These are phyloP conservation scores for Oryza rufipogon DNA, from an alignment of 176 grass and related monocot species.

Conservation along the genomic window DNA sequence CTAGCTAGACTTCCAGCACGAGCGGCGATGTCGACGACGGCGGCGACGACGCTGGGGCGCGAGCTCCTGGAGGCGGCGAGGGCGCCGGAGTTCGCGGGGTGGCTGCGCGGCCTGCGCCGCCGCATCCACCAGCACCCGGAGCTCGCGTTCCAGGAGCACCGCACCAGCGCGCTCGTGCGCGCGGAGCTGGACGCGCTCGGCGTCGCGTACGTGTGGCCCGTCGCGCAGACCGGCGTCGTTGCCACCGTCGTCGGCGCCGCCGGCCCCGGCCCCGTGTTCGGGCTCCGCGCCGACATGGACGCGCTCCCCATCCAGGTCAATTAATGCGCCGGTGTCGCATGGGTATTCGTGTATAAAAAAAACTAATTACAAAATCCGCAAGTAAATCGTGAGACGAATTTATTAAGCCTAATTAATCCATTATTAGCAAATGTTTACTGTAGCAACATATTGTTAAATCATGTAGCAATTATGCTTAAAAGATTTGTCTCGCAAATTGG, in stretches of 20 bases:
- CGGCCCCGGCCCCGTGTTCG: conserved; percentile 56
- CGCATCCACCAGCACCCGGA: conserved; percentile 82
- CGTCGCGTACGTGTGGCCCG: conserved; percentile 65
- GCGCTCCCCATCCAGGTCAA: conserved; percentile 79
- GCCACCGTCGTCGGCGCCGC: conserved; percentile 41
- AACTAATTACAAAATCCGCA: too few relatives aligned
- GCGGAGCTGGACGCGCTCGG: conserved; percentile 68
- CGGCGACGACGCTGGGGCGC: background rate
- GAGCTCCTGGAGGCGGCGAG: conserved; percentile 64
- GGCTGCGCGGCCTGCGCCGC: conserved; percentile 53
- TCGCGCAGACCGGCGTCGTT: conserved; percentile 69
- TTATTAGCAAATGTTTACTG: too few relatives aligned
- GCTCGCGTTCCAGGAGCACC: conserved; percentile 75
- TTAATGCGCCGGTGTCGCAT: background rate
- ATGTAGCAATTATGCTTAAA: too few relatives aligned
- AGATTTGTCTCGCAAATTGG: too few relatives aligned
- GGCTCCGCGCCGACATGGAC: conserved; percentile 91
- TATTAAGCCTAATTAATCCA: too few relatives aligned
- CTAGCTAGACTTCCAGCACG: too few relatives aligned
- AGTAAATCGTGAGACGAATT: too few relatives aligned
- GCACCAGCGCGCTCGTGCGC: conserved; percentile 69
- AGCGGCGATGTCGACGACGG: background rate
- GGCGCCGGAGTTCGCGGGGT: conserved; percentile 58
- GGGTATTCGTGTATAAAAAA: too few relatives aligned
- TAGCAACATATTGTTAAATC: too few relatives aligned